Evolutionary conservation across 1,139 yeast genomes (phyloP), one percentile per base, ranked within the genome.

Genomic region (Lodderomyces theae): DNA sequence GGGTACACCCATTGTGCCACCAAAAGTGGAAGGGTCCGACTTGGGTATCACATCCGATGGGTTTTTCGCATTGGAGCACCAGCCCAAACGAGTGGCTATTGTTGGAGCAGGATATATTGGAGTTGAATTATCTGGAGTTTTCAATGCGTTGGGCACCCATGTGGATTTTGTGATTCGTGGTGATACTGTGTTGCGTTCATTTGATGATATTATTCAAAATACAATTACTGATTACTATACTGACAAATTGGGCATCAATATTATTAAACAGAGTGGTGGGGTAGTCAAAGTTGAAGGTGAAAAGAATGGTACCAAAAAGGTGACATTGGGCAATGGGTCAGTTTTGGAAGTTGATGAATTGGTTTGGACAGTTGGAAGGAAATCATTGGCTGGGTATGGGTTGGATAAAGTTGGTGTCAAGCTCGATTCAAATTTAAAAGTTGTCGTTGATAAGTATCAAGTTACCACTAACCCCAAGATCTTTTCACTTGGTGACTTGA

Each of bases 81-180:
- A 90, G 66, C 98, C 98, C 38, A 83, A 87, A 64, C 74, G 81
- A 40, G 98, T 92, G 22, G 97, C 95, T 2, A 75, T 94, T 49
- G 96, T 92, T 12, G 99, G 99, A 52, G 97, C 97, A 30, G 99
- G 99, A 36, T 92, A 92, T 69, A 92, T 92, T 61, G 97, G 96
- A 43, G 86, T 89, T 37, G 99, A 92, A 66, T 77, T 92, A 42
- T 86, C 97, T 4, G 98, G 98, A 49, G 88, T 92, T 35, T 92
- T 92, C 79, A 75, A 84, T 49, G 88, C 89, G 24, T 74, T 92
- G 46, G 96, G 95, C 11, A 62, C 90, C n/a, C 88, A 92, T 52
- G 84, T 96, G 38, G 90, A 86, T 60, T 64, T 92, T 62, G 78
- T 90, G 47, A 86, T 92, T 48, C 82, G 99, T 67, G 95, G 95